Conservation (phyloP, 2,329 filamentous ascomycete species). For the Xylaria sp. region DNA sequence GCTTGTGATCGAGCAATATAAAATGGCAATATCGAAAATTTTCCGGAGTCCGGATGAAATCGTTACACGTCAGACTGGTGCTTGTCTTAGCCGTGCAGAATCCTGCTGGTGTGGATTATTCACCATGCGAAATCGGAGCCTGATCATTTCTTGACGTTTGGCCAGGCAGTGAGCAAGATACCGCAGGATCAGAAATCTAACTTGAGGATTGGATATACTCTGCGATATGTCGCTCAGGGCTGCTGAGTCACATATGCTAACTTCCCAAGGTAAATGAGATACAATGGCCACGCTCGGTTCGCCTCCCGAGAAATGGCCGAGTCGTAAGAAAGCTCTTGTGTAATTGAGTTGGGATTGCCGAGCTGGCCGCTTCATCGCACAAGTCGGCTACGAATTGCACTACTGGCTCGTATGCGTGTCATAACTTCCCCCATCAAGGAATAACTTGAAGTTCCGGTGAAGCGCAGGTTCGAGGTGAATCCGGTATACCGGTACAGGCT, state of each 20-base stretch:
- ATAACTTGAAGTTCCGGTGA: conserved; percentile 7
- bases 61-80: not conserved
- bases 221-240: conserved; percentile 23
- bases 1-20: conserved; percentile 20
- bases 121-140: conserved; percentile 28
- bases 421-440: conserved; percentile 7
- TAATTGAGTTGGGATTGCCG: conserved; percentile 9
- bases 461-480: conserved; percentile 28
- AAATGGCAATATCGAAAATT: conserved; percentile 19
- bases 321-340: conserved; percentile 1
- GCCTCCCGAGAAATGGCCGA: conserved; percentile 28
- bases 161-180: conserved; percentile 20
- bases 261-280: conserved; percentile 3
- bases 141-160: conserved; percentile 18
- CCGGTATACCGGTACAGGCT: conserved; percentile 31
- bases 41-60: conserved; percentile 29
- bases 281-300: conserved; percentile 22
- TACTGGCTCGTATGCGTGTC: conserved; percentile 18
- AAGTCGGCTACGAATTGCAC: not conserved
- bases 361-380: conserved; percentile 21
- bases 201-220: conserved; percentile 27
- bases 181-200: conserved; percentile 2
- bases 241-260: conserved; percentile 28
- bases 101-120: conserved; percentile 2
- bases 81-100: conserved; percentile 13